A percentile compares a stretch with the other conserved stretches of the same genome.
phyloP scores from a whole-genome alignment of 1,284 basidiomycete species.

The Lignosus rhinocerotis region DNA sequence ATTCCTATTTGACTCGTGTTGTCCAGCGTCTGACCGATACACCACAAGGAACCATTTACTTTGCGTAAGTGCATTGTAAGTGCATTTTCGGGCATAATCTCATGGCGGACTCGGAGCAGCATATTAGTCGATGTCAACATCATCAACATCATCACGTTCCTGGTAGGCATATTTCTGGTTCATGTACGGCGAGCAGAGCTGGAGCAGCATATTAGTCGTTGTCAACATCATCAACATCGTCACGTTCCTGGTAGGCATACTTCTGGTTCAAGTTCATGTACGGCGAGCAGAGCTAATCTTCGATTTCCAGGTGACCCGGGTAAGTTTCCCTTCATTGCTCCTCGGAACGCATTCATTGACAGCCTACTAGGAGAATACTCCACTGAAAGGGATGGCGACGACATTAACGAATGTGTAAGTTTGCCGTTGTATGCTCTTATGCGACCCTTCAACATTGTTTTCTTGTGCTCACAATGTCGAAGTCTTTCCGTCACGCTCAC shows the following conservation, averaged over 20 bases:
- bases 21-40: not conserved
- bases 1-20: not conserved
- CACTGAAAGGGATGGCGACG: constrained; percentile 7
- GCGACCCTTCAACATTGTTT: no score
- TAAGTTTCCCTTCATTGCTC: no score
- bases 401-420: constrained; percentile 29
- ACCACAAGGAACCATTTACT: constrained; percentile 17
- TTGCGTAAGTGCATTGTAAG: constrained; percentile 1
- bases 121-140: constrained; percentile 19
- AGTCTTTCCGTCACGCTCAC: not conserved
- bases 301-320: no score
- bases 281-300: no score
- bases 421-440: not conserved
- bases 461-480: no score
- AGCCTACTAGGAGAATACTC: no score
- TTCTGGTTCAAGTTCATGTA: not conserved
- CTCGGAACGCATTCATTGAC: no score
- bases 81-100: not conserved
- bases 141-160: constrained; percentile 24
- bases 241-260: constrained; percentile 21
- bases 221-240: constrained; percentile 24
- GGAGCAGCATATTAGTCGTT: constrained; percentile 19
- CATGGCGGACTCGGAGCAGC: constrained; percentile 6
- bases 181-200: no score
- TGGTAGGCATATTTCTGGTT: constrained; percentile 12